These are phyloP conservation scores for Lumnitzera littorea DNA, from an alignment of 345 rosid species.

Conservation along the genomic window DNA sequence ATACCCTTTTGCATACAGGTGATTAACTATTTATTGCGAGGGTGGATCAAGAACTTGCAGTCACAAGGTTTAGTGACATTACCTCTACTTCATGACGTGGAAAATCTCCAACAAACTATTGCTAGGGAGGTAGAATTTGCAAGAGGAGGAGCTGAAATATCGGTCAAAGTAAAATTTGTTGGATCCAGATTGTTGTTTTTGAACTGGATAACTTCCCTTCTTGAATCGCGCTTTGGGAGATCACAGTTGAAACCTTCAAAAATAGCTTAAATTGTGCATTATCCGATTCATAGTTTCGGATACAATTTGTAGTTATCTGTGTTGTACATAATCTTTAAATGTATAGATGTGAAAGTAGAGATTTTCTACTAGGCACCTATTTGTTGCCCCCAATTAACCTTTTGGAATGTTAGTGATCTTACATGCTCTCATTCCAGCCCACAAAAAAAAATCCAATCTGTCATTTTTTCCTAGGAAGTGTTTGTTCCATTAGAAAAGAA, in stretches of 20 bases:
- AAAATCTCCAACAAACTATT: constrained; percentile 23
- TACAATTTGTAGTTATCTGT: no score
- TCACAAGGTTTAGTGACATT: constrained; percentile 45
- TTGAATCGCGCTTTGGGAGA: constrained; percentile 25
- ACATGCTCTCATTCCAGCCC: no score
- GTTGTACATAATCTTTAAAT: no score
- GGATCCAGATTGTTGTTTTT: constrained; percentile 49
- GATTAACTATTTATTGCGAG: constrained; percentile 70
- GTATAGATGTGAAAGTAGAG: no score
- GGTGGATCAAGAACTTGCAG: constrained; percentile 78
- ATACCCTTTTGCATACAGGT: constrained; percentile 34
- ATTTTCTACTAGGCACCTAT: no score
- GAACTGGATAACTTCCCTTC: constrained; percentile 33
- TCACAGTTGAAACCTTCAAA: constrained; percentile 15
- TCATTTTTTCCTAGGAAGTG: no score
- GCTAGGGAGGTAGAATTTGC: constrained; percentile 55
- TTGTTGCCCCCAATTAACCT: no score
- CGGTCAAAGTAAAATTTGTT: constrained; percentile 38
- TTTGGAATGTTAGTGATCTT: no score
- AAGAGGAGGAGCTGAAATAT: constrained; percentile 50
- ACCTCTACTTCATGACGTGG: constrained; percentile 49
- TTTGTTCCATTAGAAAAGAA: no score
- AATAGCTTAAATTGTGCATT: no score
- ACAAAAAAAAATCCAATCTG: no score
- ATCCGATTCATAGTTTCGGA: no score